Conservation (phyloP, 2,329 filamentous ascomycete genomes). For the Canariomyces notabilis region DNA sequence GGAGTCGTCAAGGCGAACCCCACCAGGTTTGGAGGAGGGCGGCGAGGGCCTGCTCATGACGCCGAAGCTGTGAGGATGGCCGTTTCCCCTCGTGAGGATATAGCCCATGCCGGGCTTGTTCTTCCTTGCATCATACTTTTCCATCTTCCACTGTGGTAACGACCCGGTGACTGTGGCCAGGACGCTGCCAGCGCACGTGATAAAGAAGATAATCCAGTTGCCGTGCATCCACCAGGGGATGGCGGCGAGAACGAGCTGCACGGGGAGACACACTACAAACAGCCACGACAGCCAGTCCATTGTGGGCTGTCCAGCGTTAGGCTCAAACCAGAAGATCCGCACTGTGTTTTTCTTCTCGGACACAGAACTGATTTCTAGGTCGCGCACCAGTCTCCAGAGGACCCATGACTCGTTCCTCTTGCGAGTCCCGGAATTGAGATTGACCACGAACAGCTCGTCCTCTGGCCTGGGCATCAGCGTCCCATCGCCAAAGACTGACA, state of each 20-base stretch:
- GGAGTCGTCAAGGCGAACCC: no score
- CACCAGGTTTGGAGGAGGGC: no score
- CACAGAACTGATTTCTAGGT: no score
- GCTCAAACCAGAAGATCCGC: no score
- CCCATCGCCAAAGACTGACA: no score
- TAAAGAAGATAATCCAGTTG: slow-evolving; percentile 1
- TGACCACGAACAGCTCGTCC: no score
- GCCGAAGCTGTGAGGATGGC: background rate
- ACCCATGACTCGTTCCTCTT: no score
- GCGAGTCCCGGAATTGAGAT: no score
- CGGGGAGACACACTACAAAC: background rate
- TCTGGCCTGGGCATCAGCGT: no score
- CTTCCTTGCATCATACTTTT: background rate
- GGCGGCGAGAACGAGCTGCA: slow-evolving; percentile 4
- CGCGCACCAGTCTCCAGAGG: no score
- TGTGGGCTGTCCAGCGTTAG: background rate
- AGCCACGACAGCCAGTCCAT: background rate
- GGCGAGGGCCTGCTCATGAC: background rate
- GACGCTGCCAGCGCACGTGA: background rate
- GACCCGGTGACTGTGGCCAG: background rate
- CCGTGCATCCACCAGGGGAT: slow-evolving; percentile 1
- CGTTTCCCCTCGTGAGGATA: background rate
- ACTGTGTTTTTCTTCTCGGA: no score
- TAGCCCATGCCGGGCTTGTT: no score
- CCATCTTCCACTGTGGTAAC: slow-evolving; percentile 1